Evolutionary conservation across 805 yeast species (phyloP), one percentile per base, ranked within the genome.

Genomic region (Zygotorulaspora sp.): DNA sequence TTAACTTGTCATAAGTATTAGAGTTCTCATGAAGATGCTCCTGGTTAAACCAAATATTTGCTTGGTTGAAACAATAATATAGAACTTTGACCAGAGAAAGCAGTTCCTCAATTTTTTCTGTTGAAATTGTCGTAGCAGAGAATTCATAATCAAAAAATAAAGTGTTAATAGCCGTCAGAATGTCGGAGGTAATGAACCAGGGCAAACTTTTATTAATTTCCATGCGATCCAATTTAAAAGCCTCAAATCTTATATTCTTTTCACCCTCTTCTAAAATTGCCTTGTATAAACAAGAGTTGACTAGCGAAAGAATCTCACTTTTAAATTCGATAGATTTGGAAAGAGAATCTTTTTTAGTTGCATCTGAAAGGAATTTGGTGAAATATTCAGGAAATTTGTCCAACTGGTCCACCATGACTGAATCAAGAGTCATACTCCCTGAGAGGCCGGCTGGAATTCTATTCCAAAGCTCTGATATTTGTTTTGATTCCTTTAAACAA

Each of bases 131-230:
- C 4, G 42, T 27, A 6, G 48, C 31, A 0, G 60, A 50, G 37
- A 55, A 54, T 17, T 60, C 59, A 6, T 60, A 61, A 43, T 52
- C 44, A 30, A 52, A 52, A 18, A 68, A 71, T 3, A 70, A 42
- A 8, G 65, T 63, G 48, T 76, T 77, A 4, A 74, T 50, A 10
- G 54, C 41, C 6, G 65, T 36, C 14, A 74, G 48, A 26, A 67
- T 50, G 13, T 65, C 63, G 16, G 72, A 55, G 17, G 66, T 68
- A 18, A 70, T 67, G 24, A 74, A 63, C 83, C 83, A 77, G 9
- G 71, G 68, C 27, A 63, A 61, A 4, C 49, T 44, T 1, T 46
- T 27, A 7, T 62, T 59, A 3, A 52, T 35, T 27, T 59, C 63
- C 3, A 50, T 27, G 11, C 60, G 55, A 16, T 53, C 58, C 17